Evolutionary conservation across 345 rosid genomes (phyloP).

Genomic region (Eutrema japonicum): DNA sequence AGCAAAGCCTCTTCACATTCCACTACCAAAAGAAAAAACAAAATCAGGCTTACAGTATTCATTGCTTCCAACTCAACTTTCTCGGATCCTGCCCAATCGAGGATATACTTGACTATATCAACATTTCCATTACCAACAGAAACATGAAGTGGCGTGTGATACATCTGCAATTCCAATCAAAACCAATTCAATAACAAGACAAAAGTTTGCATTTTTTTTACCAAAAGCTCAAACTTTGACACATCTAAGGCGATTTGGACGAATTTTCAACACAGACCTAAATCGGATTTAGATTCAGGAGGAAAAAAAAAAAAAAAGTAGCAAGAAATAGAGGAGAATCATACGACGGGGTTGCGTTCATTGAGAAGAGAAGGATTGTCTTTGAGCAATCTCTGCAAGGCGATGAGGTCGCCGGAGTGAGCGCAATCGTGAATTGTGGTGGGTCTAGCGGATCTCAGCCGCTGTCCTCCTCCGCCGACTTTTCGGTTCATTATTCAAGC

Average conservation of each 20-base stretch:
- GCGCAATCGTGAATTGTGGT: slow-evolving; percentile 86
- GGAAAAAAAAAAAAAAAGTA: not conserved
- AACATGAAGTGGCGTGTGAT: slow-evolving; percentile 96
- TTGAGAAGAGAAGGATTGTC: slow-evolving; percentile 78
- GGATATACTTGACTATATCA: too few relatives aligned
- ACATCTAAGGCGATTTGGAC: too few relatives aligned
- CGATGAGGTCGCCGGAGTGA: slow-evolving; percentile 78
- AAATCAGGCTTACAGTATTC: too few relatives aligned
- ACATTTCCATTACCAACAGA: slow-evolving; percentile 81
- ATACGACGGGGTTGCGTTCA: slow-evolving; percentile 87
- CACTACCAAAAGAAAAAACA: too few relatives aligned
- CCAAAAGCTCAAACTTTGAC: not conserved
- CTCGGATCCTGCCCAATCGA: too few relatives aligned
- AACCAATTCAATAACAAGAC: not conserved
- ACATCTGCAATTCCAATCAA: slow-evolving; percentile 68
- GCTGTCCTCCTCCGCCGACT: slow-evolving; percentile 54
- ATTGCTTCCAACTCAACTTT: too few relatives aligned
- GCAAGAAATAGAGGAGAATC: slow-evolving; percentile 24
- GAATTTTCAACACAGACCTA: not conserved
- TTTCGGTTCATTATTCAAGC: slow-evolving; percentile 62
- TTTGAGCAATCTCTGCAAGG: slow-evolving; percentile 69
- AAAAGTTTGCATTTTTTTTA: too few relatives aligned
- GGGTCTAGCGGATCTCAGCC: slow-evolving; percentile 71
- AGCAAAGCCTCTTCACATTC: too few relatives aligned
- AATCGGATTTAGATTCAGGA: not conserved